Conservation (phyloP, 345 rosid genomes). For the Physaria fendleri region DNA sequence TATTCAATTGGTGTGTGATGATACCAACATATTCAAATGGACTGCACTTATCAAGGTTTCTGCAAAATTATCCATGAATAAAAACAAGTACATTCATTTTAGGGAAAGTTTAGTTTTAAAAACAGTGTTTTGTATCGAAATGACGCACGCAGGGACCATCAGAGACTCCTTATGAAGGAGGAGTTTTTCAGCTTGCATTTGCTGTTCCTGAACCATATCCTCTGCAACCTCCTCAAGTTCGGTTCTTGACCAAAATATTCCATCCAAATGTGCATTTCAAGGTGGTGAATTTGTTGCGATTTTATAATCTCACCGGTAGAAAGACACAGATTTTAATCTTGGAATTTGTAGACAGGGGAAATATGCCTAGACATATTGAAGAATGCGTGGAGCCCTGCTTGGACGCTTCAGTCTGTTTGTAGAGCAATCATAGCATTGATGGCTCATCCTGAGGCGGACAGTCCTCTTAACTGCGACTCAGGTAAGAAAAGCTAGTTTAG, state of each 20-base stretch:
- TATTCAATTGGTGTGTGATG: slow-evolving; percentile 88
- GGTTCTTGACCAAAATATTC: slow-evolving; percentile 92
- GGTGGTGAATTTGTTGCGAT: slow-evolving; percentile 32
- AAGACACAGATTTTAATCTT: background rate
- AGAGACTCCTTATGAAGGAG: slow-evolving; percentile 97
- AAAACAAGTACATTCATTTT: background rate
- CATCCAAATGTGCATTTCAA: slow-evolving; percentile 99
- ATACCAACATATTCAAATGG: slow-evolving; percentile 96
- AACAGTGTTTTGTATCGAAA: background rate
- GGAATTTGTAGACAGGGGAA: slow-evolving; percentile 68
- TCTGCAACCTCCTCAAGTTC: slow-evolving; percentile 97
- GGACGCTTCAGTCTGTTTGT: slow-evolving; percentile 98
- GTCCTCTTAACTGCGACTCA: slow-evolving; percentile 97
- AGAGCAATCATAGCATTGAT: slow-evolving; percentile 95
- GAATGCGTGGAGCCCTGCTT: slow-evolving; percentile 99
- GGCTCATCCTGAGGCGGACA: slow-evolving; percentile 97
- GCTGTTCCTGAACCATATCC: slow-evolving; percentile 97
- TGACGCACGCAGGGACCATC: slow-evolving; percentile 96
- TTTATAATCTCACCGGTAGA: background rate
- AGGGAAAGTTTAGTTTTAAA: background rate
- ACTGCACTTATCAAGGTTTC: slow-evolving; percentile 92
- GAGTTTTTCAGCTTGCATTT: slow-evolving; percentile 92
- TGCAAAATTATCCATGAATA: background rate
- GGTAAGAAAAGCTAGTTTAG: slow-evolving; percentile 35
- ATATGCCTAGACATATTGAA: slow-evolving; percentile 97